These are phyloP conservation scores for Vitis amurensis DNA, from an alignment of 164 flowering plant genomes.

Conservation along the genomic window DNA sequence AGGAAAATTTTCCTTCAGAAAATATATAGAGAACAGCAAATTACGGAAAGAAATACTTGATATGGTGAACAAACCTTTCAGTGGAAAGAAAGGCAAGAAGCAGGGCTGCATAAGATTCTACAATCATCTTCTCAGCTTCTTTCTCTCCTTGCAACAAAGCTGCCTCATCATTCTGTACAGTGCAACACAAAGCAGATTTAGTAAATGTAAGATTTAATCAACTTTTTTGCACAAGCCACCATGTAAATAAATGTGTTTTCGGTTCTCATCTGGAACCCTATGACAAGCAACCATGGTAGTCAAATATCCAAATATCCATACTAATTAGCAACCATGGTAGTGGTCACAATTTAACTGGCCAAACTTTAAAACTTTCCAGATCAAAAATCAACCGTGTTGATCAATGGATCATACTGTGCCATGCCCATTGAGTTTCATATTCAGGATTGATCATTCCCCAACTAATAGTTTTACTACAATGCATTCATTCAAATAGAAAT, in stretches of 20 bases:
- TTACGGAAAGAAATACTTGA: background rate
- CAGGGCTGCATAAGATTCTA: constrained; percentile 92
- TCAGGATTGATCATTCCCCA: background rate
- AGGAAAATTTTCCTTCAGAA: constrained; percentile 7
- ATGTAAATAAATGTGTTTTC: too few relatives aligned
- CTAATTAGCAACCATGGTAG: too few relatives aligned
- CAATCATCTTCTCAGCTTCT: constrained; percentile 97
- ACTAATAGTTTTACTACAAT: background rate
- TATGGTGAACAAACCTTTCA: constrained; percentile 57
- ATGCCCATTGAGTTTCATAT: background rate
- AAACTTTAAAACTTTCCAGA: background rate
- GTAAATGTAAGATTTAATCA: background rate
- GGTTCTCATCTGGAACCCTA: too few relatives aligned
- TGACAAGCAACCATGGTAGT: too few relatives aligned
- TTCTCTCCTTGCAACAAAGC: constrained; percentile 78
- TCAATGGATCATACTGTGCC: background rate
- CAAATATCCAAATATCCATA: background rate
- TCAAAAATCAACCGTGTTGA: background rate
- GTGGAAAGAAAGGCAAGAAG: constrained; percentile 96
- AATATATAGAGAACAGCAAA: background rate
- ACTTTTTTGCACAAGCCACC: background rate
- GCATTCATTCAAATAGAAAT: too few relatives aligned
- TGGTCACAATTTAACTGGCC: too few relatives aligned
- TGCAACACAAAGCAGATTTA: constrained; percentile 1
- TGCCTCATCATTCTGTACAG: constrained; percentile 69